Percentiles rank a stretch among this genome's conserved stretches.
phyloP scores from a whole-genome alignment of 164 flowering plant genomes.

The Nelumbo lutea region DNA sequence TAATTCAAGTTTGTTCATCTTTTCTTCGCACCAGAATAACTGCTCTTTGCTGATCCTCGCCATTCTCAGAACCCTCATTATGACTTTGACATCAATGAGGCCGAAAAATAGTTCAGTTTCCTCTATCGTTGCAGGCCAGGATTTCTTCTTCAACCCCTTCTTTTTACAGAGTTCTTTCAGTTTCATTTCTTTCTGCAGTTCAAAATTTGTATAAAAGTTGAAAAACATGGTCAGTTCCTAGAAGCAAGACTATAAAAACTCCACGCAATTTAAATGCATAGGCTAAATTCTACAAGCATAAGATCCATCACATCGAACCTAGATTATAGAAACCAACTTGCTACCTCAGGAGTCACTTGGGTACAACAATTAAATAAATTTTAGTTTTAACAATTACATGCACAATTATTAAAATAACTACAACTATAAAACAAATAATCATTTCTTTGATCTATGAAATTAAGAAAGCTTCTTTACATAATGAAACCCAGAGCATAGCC shows the following conservation, averaged over 20 bases:
- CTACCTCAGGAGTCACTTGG: no score
- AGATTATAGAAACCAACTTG: no score
- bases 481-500: no score
- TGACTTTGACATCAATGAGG: constrained; percentile 56
- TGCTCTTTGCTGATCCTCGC: constrained; percentile 62
- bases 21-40: constrained; percentile 86
- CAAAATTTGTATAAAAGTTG: background rate
- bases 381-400: no score
- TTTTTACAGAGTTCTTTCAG: constrained; percentile 67
- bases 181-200: constrained; percentile 62
- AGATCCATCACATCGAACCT: no score
- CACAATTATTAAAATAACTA: no score
- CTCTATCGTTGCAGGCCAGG: constrained; percentile 56
- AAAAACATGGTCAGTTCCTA: background rate
- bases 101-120: constrained; percentile 61
- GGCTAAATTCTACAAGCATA: no score
- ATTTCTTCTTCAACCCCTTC: constrained; percentile 66
- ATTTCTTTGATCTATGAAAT: no score
- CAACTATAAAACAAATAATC: no score
- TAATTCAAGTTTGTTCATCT: constrained; percentile 69
- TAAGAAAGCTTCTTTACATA: no score
- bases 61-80: constrained; percentile 72
- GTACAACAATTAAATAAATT: no score
- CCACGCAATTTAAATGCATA: no score
- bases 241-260: background rate